A percentile compares a stretch with the other conserved stretches of the same genome.
Conservation (phyloP, 768 basidiomycete species). For the Leccinum sublutescens region DNA sequence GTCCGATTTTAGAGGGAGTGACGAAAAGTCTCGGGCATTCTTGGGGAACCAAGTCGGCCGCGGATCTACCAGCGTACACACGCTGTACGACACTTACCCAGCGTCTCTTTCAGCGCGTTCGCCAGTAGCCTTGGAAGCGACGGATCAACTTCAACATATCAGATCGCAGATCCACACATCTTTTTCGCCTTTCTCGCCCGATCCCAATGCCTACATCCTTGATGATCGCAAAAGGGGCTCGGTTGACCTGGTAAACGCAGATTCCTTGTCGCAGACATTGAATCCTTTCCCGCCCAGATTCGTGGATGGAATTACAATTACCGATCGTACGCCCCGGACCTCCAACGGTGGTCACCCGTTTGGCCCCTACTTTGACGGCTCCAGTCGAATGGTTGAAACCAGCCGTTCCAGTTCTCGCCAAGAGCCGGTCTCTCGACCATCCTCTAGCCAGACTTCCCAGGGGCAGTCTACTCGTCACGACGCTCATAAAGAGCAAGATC, state of each 20-base stretch:
- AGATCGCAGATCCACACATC: slow-evolving; percentile 23
- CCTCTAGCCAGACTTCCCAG: slow-evolving; percentile 44
- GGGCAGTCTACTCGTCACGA: slow-evolving; percentile 24
- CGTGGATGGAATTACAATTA: slow-evolving; percentile 39
- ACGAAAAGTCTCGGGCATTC: slow-evolving; percentile 27
- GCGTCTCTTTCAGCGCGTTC: slow-evolving; percentile 16
- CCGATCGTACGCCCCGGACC: slow-evolving; percentile 41
- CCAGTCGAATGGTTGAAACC: slow-evolving; percentile 38
- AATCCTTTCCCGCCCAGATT: slow-evolving; percentile 55
- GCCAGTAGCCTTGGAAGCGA: slow-evolving; percentile 11
- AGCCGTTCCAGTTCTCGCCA: slow-evolving; percentile 42
- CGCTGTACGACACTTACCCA: slow-evolving; percentile 24
- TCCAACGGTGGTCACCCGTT: slow-evolving; percentile 46
- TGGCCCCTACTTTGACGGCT: slow-evolving; percentile 43
- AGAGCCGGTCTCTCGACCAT: slow-evolving; percentile 54
- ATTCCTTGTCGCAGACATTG: slow-evolving; percentile 46
- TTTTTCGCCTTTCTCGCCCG: slow-evolving; percentile 82
- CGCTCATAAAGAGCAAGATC: slow-evolving; percentile 43
- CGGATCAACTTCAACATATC: slow-evolving; percentile 19
- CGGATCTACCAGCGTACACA: slow-evolving; percentile 14
- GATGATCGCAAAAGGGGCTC: slow-evolving; percentile 37
- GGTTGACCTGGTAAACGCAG: slow-evolving; percentile 36
- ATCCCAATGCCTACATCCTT: slow-evolving; percentile 52
- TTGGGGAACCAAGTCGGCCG: slow-evolving; percentile 19
- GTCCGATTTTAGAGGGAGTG: slow-evolving; percentile 18